These are phyloP conservation scores for Galeopsis tetrahit DNA, from an alignment of 257 asterid species.

Conservation along the genomic window DNA sequence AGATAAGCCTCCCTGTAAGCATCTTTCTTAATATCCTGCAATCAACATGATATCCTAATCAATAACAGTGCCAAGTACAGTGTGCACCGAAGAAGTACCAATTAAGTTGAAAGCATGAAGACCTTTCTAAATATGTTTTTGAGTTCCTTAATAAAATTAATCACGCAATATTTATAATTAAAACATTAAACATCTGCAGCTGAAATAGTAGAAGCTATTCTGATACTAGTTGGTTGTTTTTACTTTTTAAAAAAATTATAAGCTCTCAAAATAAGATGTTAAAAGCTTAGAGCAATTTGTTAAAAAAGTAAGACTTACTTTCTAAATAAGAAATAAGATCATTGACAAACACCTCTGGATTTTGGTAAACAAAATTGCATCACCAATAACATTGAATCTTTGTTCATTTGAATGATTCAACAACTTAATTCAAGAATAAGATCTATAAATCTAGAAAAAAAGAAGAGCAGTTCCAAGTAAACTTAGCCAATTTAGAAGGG, in stretches of 20 bases:
- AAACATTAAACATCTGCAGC: conserved; percentile 9
- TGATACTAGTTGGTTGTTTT: background rate
- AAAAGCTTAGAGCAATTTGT: background rate
- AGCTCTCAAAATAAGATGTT: conserved; percentile 2
- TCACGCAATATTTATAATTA: background rate
- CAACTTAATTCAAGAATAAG: background rate
- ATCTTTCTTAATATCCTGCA: conserved; percentile 90
- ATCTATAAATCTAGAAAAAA: background rate
- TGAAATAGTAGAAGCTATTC: background rate
- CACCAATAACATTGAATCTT: background rate
- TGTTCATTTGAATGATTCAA: background rate
- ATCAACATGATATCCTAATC: conserved; percentile 35
- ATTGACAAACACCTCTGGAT: background rate
- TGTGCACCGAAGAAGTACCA: conserved; percentile 15
- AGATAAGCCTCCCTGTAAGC: conserved; percentile 90
- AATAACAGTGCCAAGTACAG: conserved; percentile 15
- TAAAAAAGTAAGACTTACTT: background rate
- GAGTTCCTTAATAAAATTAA: conserved; percentile 6
- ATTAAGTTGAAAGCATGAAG: background rate
- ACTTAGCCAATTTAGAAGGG: background rate
- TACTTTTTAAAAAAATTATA: background rate
- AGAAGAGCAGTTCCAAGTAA: background rate
- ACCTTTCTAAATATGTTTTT: background rate
- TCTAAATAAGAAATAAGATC: background rate
- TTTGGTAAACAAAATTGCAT: background rate